Evolutionary conservation across 2,329 filamentous ascomycete species (phyloP), one percentile per base, ranked within the genome.

Genomic region (Fusarium brevicatenulatum): DNA sequence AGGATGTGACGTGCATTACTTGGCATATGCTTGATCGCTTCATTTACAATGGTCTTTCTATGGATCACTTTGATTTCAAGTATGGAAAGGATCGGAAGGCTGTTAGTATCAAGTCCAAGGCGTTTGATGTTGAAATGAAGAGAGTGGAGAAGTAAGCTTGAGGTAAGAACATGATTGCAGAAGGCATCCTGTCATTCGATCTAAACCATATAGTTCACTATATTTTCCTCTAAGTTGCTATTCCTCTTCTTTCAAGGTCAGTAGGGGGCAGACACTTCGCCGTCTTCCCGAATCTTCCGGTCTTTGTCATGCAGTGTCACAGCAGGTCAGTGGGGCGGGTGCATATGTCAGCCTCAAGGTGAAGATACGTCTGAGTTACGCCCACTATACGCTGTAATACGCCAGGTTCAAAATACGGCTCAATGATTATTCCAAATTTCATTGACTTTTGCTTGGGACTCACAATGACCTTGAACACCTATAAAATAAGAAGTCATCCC

Each of bases 31-130:
- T 46, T 9, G 62, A 68, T 43, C 40, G 63, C 12, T 25, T 42
- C 6, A 61, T 61, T 5, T 68, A 66, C 19, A 68, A 67, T 13
- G 42, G 18, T 0, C 11, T 68, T 23, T 55, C 65, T 0, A 37
- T 68, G 21, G 63, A 68, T 18, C 54, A 67, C 23, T 68, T 68
- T n/a, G 65, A 67, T 49, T 67, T 67, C 1, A 34, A 9, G 23
- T 36, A 39, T 36, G 49, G 42, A 3, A 28, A 23, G 2, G 36
- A 55, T 16, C 54, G 53, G 0, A 50, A 21, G 7, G 62, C 47
- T 0, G n/a, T 28, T 7, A 50, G 37, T n/a, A 66, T 68, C 7
- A 66, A 61, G 21, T 54, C 40, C 1, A 68, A 43, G 30, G 63
- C 25, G 4, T 68, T 68, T 21, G 42, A 50, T 10, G 15, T 68